A percentile compares a stretch with the other conserved stretches of the same genome.
Conservation (phyloP, 352 stramenopile species). For the Globisporangium takayamanum region DNA sequence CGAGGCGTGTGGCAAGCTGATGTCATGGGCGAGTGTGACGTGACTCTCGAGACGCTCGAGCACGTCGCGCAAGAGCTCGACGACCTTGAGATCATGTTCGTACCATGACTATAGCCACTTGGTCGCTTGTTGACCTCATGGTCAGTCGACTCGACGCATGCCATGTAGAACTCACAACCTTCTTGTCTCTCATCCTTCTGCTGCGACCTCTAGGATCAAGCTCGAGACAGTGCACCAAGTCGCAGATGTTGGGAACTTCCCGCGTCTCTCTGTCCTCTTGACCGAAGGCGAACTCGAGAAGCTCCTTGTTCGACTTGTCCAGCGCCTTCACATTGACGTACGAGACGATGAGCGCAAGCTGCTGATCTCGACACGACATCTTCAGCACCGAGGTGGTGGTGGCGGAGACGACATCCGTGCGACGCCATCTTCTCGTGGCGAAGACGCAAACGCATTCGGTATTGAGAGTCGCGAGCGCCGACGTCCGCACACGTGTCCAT, state of each 20-base stretch:
- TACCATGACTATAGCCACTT: neutral
- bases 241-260: constrained; percentile 44
- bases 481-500: constrained; percentile 37
- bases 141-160: no score
- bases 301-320: constrained; percentile 49
- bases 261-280: constrained; percentile 51
- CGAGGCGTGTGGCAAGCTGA: constrained; percentile 35
- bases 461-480: neutral
- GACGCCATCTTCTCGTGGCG: no score
- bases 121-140: no score
- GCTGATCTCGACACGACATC: constrained; percentile 18
- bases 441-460: neutral
- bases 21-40: constrained; percentile 24
- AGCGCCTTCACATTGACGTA: constrained; percentile 43
- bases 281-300: constrained; percentile 56
- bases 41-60: constrained; percentile 27
- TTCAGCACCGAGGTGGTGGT: constrained; percentile 1
- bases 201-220: constrained; percentile 45
- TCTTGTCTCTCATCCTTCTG: neutral
- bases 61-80: constrained; percentile 53
- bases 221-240: constrained; percentile 52
- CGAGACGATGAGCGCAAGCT: constrained; percentile 20
- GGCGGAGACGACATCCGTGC: no score
- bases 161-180: no score
- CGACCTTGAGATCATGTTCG: constrained; percentile 69